Evolutionary conservation across 495 filamentous ascomycete genomes (phyloP).

Genomic region (Extremus antarcticus): DNA sequence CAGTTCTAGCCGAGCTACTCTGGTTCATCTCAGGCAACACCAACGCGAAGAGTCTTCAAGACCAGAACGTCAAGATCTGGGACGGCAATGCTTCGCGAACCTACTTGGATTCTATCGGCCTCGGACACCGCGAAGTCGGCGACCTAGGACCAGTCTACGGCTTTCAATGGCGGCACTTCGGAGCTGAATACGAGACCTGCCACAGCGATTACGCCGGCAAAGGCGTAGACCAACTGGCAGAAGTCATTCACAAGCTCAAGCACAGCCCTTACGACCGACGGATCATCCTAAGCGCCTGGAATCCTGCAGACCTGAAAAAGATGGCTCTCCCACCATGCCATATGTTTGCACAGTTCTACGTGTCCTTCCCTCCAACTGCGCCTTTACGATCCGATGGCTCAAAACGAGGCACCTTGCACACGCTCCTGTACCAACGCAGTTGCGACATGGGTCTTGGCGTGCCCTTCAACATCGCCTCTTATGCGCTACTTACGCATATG

Average conservation of each 20-base stretch:
- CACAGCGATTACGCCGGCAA: conserved; percentile 75
- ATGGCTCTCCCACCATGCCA: conserved; percentile 97
- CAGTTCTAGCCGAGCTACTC: conserved; percentile 84
- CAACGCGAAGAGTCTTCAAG: conserved; percentile 59
- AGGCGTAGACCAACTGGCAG: conserved; percentile 83
- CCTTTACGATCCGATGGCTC: conserved; percentile 12
- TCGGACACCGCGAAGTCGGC: conserved; percentile 66
- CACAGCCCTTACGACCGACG: conserved; percentile 76
- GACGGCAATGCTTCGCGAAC: conserved; percentile 88
- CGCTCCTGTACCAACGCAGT: conserved; percentile 82
- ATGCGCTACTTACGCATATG: conserved; percentile 89
- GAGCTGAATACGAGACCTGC: conserved; percentile 72
- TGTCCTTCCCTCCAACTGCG: conserved; percentile 45
- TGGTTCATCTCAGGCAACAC: conserved; percentile 89
- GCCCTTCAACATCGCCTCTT: conserved; percentile 93
- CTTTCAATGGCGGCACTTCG: conserved; percentile 98
- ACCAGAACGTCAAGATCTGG: conserved; percentile 88
- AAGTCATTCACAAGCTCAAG: conserved; percentile 71
- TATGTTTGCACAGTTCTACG: conserved; percentile 99
- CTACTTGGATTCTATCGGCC: conserved; percentile 74
- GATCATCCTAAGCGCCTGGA: conserved; percentile 88
- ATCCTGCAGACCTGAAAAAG: conserved; percentile 68
- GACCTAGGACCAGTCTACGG: conserved; percentile 95
- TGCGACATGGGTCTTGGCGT: conserved; percentile 97
- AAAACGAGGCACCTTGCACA: conserved; percentile 58